Evolutionary conservation across 116 monocot species (phyloP).

Genomic region (Zostera marina): DNA sequence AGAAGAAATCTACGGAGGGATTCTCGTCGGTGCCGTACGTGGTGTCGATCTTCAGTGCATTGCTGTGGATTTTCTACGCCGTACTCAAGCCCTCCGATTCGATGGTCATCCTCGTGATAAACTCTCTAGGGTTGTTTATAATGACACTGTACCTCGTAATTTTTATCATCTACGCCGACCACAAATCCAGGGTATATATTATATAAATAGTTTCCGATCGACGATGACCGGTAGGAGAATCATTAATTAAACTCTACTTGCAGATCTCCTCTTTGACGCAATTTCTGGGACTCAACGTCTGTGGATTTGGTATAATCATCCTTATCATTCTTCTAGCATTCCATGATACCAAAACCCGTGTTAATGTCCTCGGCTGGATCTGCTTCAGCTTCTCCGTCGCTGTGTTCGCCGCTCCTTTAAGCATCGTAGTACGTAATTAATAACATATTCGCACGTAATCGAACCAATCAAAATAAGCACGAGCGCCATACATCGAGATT

Average conservation of each 20-base stretch:
- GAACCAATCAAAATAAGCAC: background rate
- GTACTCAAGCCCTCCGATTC: slow-evolving; percentile 12
- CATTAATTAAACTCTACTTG: background rate
- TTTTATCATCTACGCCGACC: slow-evolving; percentile 15
- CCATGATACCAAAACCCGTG: background rate
- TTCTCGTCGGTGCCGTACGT: slow-evolving; percentile 16
- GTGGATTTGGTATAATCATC: slow-evolving; percentile 3
- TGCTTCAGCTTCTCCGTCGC: slow-evolving; percentile 8
- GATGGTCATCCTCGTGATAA: slow-evolving; percentile 20
- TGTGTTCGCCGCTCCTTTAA: slow-evolving; percentile 13
- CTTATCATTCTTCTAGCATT: background rate
- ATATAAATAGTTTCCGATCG: background rate
- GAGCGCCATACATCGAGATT: background rate
- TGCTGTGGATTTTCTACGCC: slow-evolving; percentile 49
- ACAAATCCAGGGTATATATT: slow-evolving; percentile 5
- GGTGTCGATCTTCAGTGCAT: slow-evolving; percentile 16
- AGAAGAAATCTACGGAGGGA: slow-evolving; percentile 14
- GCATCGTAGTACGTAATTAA: slow-evolving; percentile 7
- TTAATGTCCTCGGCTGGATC: slow-evolving; percentile 9
- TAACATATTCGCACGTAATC: background rate
- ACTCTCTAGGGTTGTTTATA: slow-evolving; percentile 15
- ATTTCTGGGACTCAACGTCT: slow-evolving; percentile 1
- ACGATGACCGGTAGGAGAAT: no score
- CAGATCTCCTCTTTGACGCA: slow-evolving; percentile 8
- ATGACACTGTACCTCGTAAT: slow-evolving; percentile 14